Base-by-base conservation (phyloP, 768 basidiomycete genomes). In the Sarcodon sp. region DNA sequence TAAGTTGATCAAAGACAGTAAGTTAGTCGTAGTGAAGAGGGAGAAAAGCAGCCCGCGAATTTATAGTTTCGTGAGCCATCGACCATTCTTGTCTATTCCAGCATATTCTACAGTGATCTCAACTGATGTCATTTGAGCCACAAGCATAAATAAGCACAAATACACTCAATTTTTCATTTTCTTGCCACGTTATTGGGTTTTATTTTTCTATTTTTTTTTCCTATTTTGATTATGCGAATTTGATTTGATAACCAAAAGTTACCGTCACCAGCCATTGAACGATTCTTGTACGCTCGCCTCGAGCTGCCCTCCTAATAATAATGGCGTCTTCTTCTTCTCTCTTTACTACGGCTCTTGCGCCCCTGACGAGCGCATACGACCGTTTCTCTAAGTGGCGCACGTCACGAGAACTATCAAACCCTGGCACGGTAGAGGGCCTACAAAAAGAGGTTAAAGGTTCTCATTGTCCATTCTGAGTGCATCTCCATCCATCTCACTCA, bases 341-440 rank as follows among this genome's bases (percentile, higher is more conserved):
- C 13, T 38, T 51, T 10, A 45, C 53, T 21, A 54, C 54, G 4
- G 35, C 47, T 8, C 47, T 56, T 43, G 55, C 78, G 43, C 86
- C 88, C 27, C 66, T 89, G 50, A 72, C 75, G 45, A 77, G 72
- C 63, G 69, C 76, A 18, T 86, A 83, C 64, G 71, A 76, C 57
- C 78, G 81, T 49, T 80, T 94, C 64, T 73, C 83, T 51, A 69
- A 76, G 61, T 93, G 90, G 87, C 80, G 91, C 56, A 74, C 77
- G 57, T 75, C 79, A 53, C 72, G 93, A 54, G 85, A 80, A 44
- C 70, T 98, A 45, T 79, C 89, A 36, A 86, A 88, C 65, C 93
- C 93, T n/a, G 93, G 93, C 48, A 82, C 86, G 12, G 80, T 83
- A 41, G 93, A 98, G 74, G 90, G 87, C 63, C 72, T 97, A 53